Evolutionary conservation across 108 stramenopile species (phyloP), one percentile per base, ranked within the genome.

Genomic region (Schizochytrium sp.): DNA sequence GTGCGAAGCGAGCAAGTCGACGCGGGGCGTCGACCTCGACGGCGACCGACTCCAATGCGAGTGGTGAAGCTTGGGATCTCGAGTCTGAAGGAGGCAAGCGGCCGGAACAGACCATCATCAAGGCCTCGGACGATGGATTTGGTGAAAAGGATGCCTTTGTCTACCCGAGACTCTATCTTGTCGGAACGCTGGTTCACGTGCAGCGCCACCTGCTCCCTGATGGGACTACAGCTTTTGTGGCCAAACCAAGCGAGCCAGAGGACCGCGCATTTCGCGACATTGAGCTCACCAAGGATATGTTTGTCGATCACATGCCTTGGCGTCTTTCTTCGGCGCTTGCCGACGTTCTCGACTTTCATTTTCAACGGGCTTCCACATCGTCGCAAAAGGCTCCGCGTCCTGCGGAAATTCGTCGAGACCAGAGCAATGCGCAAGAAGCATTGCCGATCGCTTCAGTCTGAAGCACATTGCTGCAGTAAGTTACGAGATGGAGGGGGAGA

Each of bases 271-370:
- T 83, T n/a, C 45, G 51, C 43, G 76, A 83, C 51, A 83, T 83
- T 34, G 76, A 45, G 2, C 76, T 83, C 28, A 25, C 76, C 51
- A 83, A 53, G n/a, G 76, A 83, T 12, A 83, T 83, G 76, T 83
- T 83, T 23, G 76, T 83, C 12, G 76, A 83, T 45, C 76, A 83
- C 28, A 83, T 83, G 76, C 76, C 76, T 28, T 83, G 76, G 76
- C 76, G 76, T 12, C 51, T 83, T 14, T 21, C 48, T 12, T 47
- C 76, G n/a, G 76, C 76, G 10, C 76, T 83, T 12, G 76, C 76
- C 10, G 51, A 83, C n/a, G 45, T 83, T n/a, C 28, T 53, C 45
- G 51, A 23, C n/a, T 47, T 25, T 12, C 25, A 23, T 2, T 83
- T 83, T 23, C 43, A 55, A 41, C 48, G 25, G 23, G 76, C 51